Percentiles rank a stretch among this genome's conserved stretches.
These are phyloP conservation scores for Cyberlindnera amylophila DNA, from an alignment of 805 yeast genomes.

Conservation along the genomic window DNA sequence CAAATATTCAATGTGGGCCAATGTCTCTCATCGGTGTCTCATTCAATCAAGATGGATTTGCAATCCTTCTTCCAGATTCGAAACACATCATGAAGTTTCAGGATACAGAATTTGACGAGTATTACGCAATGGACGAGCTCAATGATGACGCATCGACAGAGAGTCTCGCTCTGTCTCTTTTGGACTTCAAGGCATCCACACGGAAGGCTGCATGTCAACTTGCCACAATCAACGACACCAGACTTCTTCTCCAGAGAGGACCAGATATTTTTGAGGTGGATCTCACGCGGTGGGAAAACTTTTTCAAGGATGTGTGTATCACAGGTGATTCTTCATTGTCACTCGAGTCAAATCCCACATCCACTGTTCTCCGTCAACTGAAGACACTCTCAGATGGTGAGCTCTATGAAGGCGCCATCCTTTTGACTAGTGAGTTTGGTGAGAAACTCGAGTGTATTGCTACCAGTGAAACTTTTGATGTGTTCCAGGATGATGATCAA, in stretches of 20 bases:
- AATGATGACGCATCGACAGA: not conserved
- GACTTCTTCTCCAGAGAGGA: slow-evolving; percentile 10
- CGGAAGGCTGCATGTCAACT: slow-evolving; percentile 1
- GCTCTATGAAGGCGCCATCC: slow-evolving; percentile 8
- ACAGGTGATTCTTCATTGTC: not conserved
- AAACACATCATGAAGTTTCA: slow-evolving; percentile 34
- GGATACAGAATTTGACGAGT: slow-evolving; percentile 22
- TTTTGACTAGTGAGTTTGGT: slow-evolving; percentile 6
- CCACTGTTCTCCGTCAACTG: slow-evolving; percentile 3
- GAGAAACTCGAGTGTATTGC: slow-evolving; percentile 3
- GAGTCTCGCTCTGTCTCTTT: not conserved
- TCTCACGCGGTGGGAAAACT: slow-evolving; percentile 1
- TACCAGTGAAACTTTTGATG: slow-evolving; percentile 8
- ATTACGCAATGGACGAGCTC: slow-evolving; percentile 14
- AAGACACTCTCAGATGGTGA: slow-evolving; percentile 5
- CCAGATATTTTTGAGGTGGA: slow-evolving; percentile 7
- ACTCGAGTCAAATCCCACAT: not conserved
- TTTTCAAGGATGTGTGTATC: not conserved
- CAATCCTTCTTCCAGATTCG: slow-evolving; percentile 30
- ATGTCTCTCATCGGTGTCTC: slow-evolving; percentile 27
- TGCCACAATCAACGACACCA: not conserved
- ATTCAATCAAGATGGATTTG: slow-evolving; percentile 29
- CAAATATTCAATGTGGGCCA: slow-evolving; percentile 25
- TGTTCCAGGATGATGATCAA: not conserved
- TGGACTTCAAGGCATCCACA: slow-evolving; percentile 13